A percentile compares a stretch with the other conserved stretches of the same genome.
Conservation (phyloP, 768 basidiomycete species). For the Tulasnella sp. region DNA sequence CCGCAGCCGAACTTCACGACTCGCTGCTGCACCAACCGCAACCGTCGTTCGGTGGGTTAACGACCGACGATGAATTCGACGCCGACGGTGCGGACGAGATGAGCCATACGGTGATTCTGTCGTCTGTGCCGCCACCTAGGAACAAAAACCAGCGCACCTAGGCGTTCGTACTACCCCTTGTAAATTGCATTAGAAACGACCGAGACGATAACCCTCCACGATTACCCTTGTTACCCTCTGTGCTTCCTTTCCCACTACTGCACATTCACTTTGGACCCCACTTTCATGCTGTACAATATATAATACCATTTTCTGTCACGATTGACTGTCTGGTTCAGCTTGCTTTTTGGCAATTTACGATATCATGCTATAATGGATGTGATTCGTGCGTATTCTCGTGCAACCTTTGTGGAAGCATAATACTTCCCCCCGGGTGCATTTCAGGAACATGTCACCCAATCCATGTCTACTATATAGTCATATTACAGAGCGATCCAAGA, state of each 20-base stretch:
- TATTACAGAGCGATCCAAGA: too few relatives aligned
- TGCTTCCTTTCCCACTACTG: background rate
- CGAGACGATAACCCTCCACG: background rate
- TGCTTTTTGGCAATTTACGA: background rate
- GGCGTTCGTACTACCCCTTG: background rate
- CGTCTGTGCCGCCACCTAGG: background rate
- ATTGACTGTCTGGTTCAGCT: background rate
- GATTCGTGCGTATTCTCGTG: too few relatives aligned
- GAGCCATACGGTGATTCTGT: conserved; percentile 7
- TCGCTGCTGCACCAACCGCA: conserved; percentile 1
- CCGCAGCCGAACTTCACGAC: background rate
- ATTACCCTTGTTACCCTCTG: background rate
- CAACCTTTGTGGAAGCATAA: too few relatives aligned
- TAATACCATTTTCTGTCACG: background rate
- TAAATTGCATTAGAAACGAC: background rate
- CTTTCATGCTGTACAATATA: conserved; percentile 11
- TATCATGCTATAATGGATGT: too few relatives aligned
- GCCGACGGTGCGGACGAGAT: background rate
- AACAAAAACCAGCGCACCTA: background rate
- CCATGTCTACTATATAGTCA: too few relatives aligned
- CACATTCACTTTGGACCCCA: background rate
- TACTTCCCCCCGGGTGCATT: too few relatives aligned
- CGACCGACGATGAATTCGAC: conserved; percentile 10
- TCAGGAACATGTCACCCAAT: too few relatives aligned
- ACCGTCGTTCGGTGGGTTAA: conserved; percentile 10